Evolutionary conservation across 2,329 filamentous ascomycete species (phyloP).

Genomic region (Diaporthe ampelina): DNA sequence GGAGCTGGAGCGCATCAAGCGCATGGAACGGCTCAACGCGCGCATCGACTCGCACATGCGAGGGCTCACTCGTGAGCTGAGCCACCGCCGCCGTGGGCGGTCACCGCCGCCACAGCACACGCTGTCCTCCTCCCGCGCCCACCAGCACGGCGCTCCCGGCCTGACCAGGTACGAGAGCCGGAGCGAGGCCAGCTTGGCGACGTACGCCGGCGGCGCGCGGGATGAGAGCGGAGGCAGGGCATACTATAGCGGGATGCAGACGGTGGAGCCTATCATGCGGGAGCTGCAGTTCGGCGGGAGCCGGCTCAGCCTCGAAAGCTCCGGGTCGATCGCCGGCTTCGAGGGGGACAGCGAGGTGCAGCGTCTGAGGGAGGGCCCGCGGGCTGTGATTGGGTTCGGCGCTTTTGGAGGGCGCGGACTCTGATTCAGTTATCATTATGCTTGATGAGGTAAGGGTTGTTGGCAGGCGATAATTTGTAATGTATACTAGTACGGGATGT

Average conservation of each 20-base stretch:
- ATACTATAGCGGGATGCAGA: slow-evolving; percentile 52
- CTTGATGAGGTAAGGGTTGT: background rate
- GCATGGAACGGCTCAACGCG: slow-evolving; percentile 24
- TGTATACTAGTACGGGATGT: slow-evolving; percentile 18
- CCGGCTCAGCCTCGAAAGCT: slow-evolving; percentile 37
- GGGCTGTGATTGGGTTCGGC: slow-evolving; percentile 38
- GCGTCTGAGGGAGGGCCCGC: slow-evolving; percentile 34
- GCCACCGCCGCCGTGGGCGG: slow-evolving; percentile 4
- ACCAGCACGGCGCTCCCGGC: background rate
- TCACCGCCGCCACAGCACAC: background rate
- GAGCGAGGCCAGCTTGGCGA: background rate
- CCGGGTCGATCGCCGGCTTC: slow-evolving; percentile 22
- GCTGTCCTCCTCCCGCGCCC: background rate
- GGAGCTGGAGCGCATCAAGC: slow-evolving; percentile 27
- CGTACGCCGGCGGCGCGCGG: background rate
- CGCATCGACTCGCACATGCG: slow-evolving; percentile 25
- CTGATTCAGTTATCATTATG: background rate
- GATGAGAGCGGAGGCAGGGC: slow-evolving; percentile 20
- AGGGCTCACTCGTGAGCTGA: slow-evolving; percentile 1
- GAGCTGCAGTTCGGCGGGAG: slow-evolving; percentile 53
- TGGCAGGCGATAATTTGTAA: slow-evolving; percentile 11
- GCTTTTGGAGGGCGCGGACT: slow-evolving; percentile 33
- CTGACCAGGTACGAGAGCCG: background rate
- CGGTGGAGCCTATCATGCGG: slow-evolving; percentile 61
- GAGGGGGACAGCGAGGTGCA: slow-evolving; percentile 38